These are phyloP conservation scores for Dryas alaskensis DNA, from an alignment of 306 rosid species.

Conservation along the genomic window DNA sequence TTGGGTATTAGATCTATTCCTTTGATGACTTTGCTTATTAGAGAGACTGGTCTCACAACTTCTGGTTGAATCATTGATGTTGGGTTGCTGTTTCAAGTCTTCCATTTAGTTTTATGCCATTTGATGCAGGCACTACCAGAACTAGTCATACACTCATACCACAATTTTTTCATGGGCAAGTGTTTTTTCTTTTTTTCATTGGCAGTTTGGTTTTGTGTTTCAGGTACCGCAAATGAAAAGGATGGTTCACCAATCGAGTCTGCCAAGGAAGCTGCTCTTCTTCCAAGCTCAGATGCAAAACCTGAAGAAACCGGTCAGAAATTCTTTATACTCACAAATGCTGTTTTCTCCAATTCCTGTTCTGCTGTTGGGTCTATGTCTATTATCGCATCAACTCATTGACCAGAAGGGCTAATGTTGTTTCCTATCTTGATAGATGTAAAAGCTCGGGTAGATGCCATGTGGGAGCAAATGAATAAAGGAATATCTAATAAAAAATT, in stretches of 20 bases:
- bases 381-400: conserved; percentile 8
- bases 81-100: background rate
- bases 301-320: conserved; percentile 52
- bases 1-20: background rate
- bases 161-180: background rate
- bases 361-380: conserved; percentile 3
- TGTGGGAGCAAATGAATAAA: conserved; percentile 95
- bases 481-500: conserved; percentile 61
- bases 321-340: conserved; percentile 13
- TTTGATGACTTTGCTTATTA: background rate
- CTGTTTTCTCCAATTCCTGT: conserved; percentile 9
- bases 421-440: conserved; percentile 42
- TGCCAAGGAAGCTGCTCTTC: conserved; percentile 40
- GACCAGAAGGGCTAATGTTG: conserved; percentile 21
- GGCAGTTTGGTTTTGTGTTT: conserved; percentile 21
- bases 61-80: background rate
- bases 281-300: conserved; percentile 37
- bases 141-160: background rate
- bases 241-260: conserved; percentile 37
- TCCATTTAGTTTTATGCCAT: background rate
- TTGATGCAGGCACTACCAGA: background rate
- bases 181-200: no score
- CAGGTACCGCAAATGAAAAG: conserved; percentile 51
- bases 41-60: background rate
- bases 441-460: conserved; percentile 75